Conservation (phyloP, 768 basidiomycete species). For the Phallus indusiatus region DNA sequence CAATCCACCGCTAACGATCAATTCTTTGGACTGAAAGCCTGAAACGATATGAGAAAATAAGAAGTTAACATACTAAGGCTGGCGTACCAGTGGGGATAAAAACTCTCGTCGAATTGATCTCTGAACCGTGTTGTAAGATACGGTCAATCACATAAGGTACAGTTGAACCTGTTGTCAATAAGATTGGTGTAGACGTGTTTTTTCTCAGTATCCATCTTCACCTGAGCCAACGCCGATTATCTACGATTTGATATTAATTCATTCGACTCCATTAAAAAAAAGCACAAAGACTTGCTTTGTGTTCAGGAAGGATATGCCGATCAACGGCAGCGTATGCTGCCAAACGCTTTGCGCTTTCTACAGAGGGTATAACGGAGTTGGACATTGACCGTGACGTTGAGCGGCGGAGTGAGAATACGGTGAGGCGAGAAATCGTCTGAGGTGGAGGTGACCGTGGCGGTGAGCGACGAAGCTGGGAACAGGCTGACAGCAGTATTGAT, state of each 20-base stretch:
- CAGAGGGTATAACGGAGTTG: constrained; percentile 4
- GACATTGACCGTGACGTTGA: background rate
- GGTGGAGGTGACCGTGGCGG: too few relatives aligned
- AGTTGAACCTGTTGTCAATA: constrained; percentile 57
- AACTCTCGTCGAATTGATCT: constrained; percentile 67
- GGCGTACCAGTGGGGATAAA: constrained; percentile 80
- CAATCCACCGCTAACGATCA: constrained; percentile 75
- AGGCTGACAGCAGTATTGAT: too few relatives aligned
- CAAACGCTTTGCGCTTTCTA: constrained; percentile 81
- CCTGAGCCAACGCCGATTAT: constrained; percentile 85
- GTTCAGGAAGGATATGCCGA: constrained; percentile 69
- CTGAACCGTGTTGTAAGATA: constrained; percentile 73
- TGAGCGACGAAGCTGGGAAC: too few relatives aligned
- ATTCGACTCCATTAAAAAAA: constrained; percentile 4
- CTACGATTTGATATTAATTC: constrained; percentile 30
- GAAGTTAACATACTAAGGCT: background rate
- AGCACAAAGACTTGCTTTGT: constrained; percentile 41
- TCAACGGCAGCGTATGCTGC: constrained; percentile 96
- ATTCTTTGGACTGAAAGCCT: constrained; percentile 93
- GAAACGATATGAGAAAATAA: background rate
- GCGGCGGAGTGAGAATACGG: too few relatives aligned
- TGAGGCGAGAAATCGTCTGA: too few relatives aligned
- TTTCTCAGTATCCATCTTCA: constrained; percentile 18
- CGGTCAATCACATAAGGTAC: constrained; percentile 96
- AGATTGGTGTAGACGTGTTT: background rate